Conservation (phyloP, 1,284 basidiomycete species). For the Rhodotorula sp. region DNA sequence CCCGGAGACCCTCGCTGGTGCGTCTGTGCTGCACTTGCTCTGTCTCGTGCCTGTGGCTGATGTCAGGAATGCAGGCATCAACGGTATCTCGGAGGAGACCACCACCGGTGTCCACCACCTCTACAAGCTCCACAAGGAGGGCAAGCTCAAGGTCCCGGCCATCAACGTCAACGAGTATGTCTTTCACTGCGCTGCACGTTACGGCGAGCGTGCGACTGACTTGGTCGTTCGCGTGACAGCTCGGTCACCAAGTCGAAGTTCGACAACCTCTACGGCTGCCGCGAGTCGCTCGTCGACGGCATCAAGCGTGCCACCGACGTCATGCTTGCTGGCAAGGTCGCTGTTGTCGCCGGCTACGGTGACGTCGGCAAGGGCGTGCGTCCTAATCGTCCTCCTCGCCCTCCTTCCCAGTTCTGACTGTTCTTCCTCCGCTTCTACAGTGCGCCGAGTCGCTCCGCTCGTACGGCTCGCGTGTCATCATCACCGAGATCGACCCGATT, state of each 20-base stretch:
- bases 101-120: conserved; percentile 99
- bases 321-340: conserved; percentile 99
- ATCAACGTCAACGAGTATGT: conserved; percentile 88
- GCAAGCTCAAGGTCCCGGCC: conserved; percentile 93
- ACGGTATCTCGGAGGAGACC: conserved; percentile 97
- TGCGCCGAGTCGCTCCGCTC: conserved; percentile 96
- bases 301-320: conserved; percentile 99
- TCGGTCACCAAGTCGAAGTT: conserved; percentile 99
- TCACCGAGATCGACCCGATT: conserved; percentile 99
- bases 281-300: conserved; percentile 98
- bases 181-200: no score
- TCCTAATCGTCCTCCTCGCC: conserved; percentile 41
- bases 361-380: conserved; percentile 98
- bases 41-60: conserved; percentile 2
- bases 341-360: conserved; percentile 97
- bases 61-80: conserved; percentile 61
- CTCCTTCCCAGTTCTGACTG: conserved; percentile 14
- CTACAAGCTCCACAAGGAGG: conserved; percentile 95
- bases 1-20: conserved; percentile 79
- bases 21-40: conserved; percentile 32
- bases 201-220: not conserved
- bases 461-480: conserved; percentile 92
- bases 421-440: conserved; percentile 52
- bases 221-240: not conserved
- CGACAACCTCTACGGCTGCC: conserved; percentile 84